These are phyloP conservation scores for Cucumis sativus DNA, from an alignment of 306 rosid species.

Conservation along the genomic window Cucumber_9930_V3 NC_026659.2:25357501-25358000, in stretches of 20 bases:
- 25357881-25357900: slow-evolving; percentile 36
- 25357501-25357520: slow-evolving; percentile 23
- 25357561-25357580: neutral
- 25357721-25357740: neutral
- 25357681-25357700: neutral
- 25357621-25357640: neutral
- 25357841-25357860: slow-evolving; percentile 72
- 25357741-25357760: neutral
- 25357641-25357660: neutral
- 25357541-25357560: neutral
- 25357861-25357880: slow-evolving; percentile 89
- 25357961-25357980: slow-evolving; percentile 6
- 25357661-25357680: neutral
- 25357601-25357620: neutral
- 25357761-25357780: neutral
- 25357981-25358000: neutral
- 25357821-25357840: slow-evolving; percentile 53
- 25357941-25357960: neutral
- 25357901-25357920: neutral
- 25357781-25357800: slow-evolving; percentile 3
- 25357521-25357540: slow-evolving; percentile 35
- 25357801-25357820: slow-evolving; percentile 37
- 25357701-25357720: neutral
- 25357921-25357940: neutral
- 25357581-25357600: neutral